Conservation (phyloP, 2,329 filamentous ascomycete species). For the Pseudogymnoascus sp. region DNA sequence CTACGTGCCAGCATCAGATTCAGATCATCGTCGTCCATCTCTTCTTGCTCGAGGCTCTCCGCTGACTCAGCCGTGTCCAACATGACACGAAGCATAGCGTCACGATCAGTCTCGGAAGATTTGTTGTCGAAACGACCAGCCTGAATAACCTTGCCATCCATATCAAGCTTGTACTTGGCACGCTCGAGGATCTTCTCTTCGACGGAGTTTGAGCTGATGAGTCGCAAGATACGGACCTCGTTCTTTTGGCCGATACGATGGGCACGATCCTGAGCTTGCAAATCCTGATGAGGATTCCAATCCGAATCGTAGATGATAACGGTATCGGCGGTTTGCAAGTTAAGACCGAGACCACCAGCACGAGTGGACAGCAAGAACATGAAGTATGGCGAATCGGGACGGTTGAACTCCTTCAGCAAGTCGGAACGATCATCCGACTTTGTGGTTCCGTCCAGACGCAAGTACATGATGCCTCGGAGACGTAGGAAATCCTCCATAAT, state of each 20-base stretch:
- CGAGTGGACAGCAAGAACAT: constrained; percentile 98
- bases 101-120: constrained; percentile 95
- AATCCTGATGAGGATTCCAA: constrained; percentile 99
- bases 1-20: constrained; percentile 89
- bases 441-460: constrained; percentile 91
- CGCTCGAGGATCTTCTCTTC: constrained; percentile 98
- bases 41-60: constrained; percentile 69
- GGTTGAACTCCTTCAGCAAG: constrained; percentile 81
- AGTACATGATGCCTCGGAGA: constrained; percentile 72
- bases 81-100: constrained; percentile 89
- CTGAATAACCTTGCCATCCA: constrained; percentile 99
- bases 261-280: constrained; percentile 98
- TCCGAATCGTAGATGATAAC: constrained; percentile 99
- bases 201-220: constrained; percentile 94
- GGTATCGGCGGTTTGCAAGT: constrained; percentile 93
- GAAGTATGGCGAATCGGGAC: constrained; percentile 83
- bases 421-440: constrained; percentile 97
- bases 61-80: constrained; percentile 73
- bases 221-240: constrained; percentile 88
- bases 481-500: constrained; percentile 99
- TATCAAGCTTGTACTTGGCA: constrained; percentile 95
- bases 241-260: constrained; percentile 99
- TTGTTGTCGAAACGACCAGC: constrained; percentile 99
- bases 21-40: constrained; percentile 97
- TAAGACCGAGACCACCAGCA: constrained; percentile 94